Base-by-base conservation (phyloP, 805 yeast species). In the Wickerhamiella brachini region DNA sequence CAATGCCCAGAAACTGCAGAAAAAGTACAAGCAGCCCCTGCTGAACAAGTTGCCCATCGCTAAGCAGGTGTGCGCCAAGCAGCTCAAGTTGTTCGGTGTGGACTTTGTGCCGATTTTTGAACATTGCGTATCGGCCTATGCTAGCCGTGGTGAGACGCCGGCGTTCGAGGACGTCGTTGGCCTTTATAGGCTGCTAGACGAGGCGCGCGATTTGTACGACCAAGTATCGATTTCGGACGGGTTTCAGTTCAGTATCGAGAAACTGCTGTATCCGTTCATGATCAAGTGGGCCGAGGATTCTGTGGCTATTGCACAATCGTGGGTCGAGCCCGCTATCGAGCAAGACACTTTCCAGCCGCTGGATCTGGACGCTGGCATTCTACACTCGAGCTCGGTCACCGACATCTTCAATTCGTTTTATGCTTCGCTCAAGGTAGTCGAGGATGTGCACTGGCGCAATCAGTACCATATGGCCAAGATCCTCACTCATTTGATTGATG, bases 331-430 rank as follows among this genome's bases (percentile, higher is more conserved):
- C 24, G 79, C 90, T 0, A 60, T 85, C 3, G 68, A 70, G 9
- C 73, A 70, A 10, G 96, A 88, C 62, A 59, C 61, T 1, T 80
- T 81, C 62, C 67, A 71, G 48, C 78, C 81, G 0, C 59, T 79
- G 17, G 77, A 78, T 54, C 63, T 67, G 1, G 68, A 63, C 1
- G 59, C 59, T 0, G 71, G 54, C 1, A 50, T 51, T n/a, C 48
- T 63, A 49, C 57, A 72, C 59, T 79, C 86, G 54, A 69, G 78
- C 1, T 83, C 90, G 0, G 84, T 83, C 1, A 61, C 75, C 21
- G 93, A 85, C 61, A 73, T 83, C 13, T 82, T 83, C 63, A 72
- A 78, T 9, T 71, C 84, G 62, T 72, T 84, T 37, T 74, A 75
- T 53, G 79, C 79, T 49, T 74, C 78, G 12, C 61, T 85, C 20